Conservation (phyloP, 176 grass and related monocot species). For the Leersia perrieri region DNA sequence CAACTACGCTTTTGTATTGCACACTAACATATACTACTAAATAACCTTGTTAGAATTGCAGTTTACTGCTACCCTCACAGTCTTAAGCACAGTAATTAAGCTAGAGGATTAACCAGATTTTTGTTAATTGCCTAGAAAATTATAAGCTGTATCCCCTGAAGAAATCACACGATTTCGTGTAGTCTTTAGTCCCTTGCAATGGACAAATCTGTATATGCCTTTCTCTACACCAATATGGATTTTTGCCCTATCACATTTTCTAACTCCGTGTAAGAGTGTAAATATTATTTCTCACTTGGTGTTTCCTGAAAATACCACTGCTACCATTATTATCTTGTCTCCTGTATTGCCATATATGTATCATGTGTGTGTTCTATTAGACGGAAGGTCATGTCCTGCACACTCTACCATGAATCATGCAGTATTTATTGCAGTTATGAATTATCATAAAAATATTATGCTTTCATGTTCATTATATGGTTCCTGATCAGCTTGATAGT, state of each 20-base stretch:
- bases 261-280: not conserved
- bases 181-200: not conserved
- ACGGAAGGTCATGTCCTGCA: not conserved
- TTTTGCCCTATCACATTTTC: not conserved
- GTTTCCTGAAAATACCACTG: not conserved
- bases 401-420: not conserved
- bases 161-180: not conserved
- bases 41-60: not conserved
- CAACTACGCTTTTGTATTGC: not conserved
- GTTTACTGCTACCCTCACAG: not conserved
- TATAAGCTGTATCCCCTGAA: not conserved
- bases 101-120: not conserved
- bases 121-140: not conserved
- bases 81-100: not conserved
- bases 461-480: not conserved
- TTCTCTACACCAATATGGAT: not conserved
- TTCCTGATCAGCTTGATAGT: not conserved
- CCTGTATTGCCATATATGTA: not conserved
- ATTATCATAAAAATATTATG: not conserved
- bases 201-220: not conserved
- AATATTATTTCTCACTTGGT: not conserved
- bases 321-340: not conserved
- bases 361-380: not conserved
- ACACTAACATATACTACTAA: not conserved
- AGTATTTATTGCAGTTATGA: not conserved